These are phyloP conservation scores for Batrachochytrium dendrobatidis DNA, from an alignment of 371 early-diverging fungal genomes.

Conservation along the genomic window DNA sequence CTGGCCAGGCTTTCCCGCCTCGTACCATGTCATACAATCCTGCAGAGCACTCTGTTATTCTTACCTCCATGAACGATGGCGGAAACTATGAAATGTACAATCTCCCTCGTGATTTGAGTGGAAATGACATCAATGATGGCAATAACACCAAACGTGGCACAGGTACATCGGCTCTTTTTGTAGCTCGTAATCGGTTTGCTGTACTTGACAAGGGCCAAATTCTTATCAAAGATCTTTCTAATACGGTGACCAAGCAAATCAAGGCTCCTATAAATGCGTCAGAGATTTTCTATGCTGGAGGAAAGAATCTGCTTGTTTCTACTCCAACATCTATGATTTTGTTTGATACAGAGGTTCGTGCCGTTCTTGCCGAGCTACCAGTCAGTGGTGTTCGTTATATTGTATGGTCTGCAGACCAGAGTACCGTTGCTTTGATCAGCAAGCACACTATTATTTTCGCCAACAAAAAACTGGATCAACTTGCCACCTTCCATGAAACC, in stretches of 20 bases:
- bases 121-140: slow-evolving; percentile 51
- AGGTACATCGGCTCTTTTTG: slow-evolving; percentile 81
- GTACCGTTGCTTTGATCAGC: slow-evolving; percentile 79
- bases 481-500: slow-evolving; percentile 86
- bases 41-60: slow-evolving; percentile 79
- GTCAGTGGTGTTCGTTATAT: slow-evolving; percentile 80
- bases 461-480: slow-evolving; percentile 75
- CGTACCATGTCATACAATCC: slow-evolving; percentile 86
- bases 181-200: slow-evolving; percentile 92
- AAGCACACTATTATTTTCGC: slow-evolving; percentile 90
- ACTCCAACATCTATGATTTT: slow-evolving; percentile 77
- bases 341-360: slow-evolving; percentile 81
- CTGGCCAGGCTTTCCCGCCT: slow-evolving; percentile 20
- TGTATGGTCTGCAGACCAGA: slow-evolving; percentile 82
- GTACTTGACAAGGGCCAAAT: slow-evolving; percentile 75
- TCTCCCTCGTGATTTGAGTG: slow-evolving; percentile 65
- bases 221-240: slow-evolving; percentile 73
- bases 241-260: slow-evolving; percentile 83
- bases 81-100: slow-evolving; percentile 81
- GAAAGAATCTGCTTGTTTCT: slow-evolving; percentile 72
- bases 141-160: slow-evolving; percentile 65
- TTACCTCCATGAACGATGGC: slow-evolving; percentile 76
- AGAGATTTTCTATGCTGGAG: slow-evolving; percentile 82
- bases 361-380: slow-evolving; percentile 62
- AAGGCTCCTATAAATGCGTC: slow-evolving; percentile 65